Evolutionary conservation across 1,284 basidiomycete genomes (phyloP).

Genomic region (Bondarzewia mesenterica): DNA sequence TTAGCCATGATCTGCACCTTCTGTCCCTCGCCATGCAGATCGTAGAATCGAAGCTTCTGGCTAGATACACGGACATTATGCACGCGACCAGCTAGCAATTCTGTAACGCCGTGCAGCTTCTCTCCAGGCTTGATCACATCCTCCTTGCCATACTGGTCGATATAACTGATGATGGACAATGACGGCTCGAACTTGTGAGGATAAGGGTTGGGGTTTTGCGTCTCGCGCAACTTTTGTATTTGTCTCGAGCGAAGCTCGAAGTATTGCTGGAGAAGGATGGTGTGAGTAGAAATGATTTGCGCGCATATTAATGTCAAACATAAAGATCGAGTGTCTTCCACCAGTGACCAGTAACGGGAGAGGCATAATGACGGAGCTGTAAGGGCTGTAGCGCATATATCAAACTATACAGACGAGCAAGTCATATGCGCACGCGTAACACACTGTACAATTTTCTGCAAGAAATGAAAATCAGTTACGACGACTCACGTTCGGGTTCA

Average conservation of each 20-base stretch:
- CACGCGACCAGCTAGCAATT: conserved; percentile 82
- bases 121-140: conserved; percentile 44
- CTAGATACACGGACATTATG: conserved; percentile 85
- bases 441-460: neutral
- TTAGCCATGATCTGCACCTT: conserved; percentile 96
- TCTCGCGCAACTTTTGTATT: conserved; percentile 82
- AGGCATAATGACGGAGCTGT: too few species aligned
- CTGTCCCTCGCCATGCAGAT: conserved; percentile 86
- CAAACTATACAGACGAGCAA: too few species aligned
- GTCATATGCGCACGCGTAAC: neutral
- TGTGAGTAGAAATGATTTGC: neutral
- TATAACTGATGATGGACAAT: conserved; percentile 71
- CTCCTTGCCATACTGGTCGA: conserved; percentile 68
- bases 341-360: too few species aligned
- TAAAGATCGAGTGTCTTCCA: too few species aligned
- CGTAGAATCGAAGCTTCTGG: conserved; percentile 91
- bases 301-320: neutral
- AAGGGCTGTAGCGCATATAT: too few species aligned
- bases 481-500: conserved; percentile 73
- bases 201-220: conserved; percentile 88
- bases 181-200: conserved; percentile 98
- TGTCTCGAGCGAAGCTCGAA: conserved; percentile 88
- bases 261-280: conserved; percentile 70
- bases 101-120: conserved; percentile 43
- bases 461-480: neutral